phyloP scores from a whole-genome alignment of 495 filamentous ascomycete species.

The Staphylotrichum longicolle region DNA sequence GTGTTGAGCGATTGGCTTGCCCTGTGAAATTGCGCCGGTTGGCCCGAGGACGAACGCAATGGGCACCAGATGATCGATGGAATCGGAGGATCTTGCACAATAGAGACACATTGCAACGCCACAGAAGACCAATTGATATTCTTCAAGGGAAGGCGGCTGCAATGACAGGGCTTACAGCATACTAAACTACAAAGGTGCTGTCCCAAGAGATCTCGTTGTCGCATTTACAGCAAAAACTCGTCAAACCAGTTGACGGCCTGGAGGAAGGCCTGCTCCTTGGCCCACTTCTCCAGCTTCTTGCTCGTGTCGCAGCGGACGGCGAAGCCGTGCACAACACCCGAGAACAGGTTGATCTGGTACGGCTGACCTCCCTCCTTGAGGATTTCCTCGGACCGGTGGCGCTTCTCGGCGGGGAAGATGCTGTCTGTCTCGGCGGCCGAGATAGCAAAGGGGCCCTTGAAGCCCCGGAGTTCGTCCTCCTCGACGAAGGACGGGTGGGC shows the following conservation, averaged over 20 bases:
- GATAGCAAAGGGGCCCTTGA: constrained; percentile 71
- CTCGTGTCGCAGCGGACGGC: constrained; percentile 65
- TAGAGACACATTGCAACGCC: too few relatives aligned
- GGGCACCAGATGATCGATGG: too few relatives aligned
- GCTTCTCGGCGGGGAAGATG: constrained; percentile 75
- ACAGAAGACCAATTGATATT: too few relatives aligned
- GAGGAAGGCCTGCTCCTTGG: constrained; percentile 81
- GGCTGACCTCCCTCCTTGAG: constrained; percentile 59
- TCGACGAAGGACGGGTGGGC: constrained; percentile 79
- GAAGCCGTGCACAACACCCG: constrained; percentile 76
- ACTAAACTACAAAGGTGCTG: too few relatives aligned
- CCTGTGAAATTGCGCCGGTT: constrained; percentile 17
- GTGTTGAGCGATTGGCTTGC: constrained; percentile 18
- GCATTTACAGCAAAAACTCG: constrained; percentile 39
- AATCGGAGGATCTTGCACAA: too few relatives aligned
- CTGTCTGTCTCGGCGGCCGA: constrained; percentile 73
- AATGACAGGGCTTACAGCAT: too few relatives aligned
- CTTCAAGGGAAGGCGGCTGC: too few relatives aligned
- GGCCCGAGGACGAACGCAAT: too few relatives aligned
- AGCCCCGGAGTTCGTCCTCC: constrained; percentile 69
- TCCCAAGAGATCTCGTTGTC: too few relatives aligned
- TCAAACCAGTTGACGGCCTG: constrained; percentile 83
- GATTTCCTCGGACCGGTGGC: constrained; percentile 55
- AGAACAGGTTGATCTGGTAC: constrained; percentile 81
- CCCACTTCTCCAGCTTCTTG: constrained; percentile 63